Evolutionary conservation across 306 rosid species (phyloP).

Genomic region (Vigna unguiculata): DNA sequence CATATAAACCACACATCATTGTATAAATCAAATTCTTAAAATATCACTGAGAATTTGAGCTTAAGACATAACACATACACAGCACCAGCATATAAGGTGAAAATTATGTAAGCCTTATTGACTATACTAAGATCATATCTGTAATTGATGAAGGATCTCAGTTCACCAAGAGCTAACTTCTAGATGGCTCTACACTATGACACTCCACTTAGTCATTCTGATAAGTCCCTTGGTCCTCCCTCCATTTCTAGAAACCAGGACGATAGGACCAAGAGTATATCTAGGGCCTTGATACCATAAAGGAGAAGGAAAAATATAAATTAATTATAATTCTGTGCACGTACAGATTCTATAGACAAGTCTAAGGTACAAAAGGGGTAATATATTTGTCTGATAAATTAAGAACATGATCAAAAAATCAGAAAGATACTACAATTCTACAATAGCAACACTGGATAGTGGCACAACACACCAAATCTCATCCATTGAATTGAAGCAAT

Average conservation of each 20-base stretch:
- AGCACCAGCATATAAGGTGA: not conserved
- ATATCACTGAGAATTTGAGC: not conserved
- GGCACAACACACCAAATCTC: no score
- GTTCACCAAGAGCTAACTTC: not conserved
- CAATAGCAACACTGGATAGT: no score
- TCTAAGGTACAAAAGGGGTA: not conserved
- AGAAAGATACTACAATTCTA: no score
- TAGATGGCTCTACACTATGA: not conserved
- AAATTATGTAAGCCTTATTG: not conserved
- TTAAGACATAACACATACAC: not conserved
- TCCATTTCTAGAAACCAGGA: not conserved
- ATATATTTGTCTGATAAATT: not conserved
- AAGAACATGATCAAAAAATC: no score
- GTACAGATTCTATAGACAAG: not conserved
- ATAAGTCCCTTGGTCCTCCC: not conserved
- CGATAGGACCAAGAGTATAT: not conserved
- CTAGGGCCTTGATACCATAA: not conserved
- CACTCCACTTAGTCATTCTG: not conserved
- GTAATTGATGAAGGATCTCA: not conserved
- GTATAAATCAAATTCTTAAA: not conserved
- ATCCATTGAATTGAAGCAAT: no score
- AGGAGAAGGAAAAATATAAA: not conserved
- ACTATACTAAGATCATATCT: not conserved
- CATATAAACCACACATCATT: not conserved
- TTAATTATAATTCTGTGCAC: not conserved